A percentile compares a stretch with the other conserved stretches of the same genome.
Evolutionary conservation across 208 protist genomes (phyloP).

Genomic region (Trypanosoma rangeli): DNA sequence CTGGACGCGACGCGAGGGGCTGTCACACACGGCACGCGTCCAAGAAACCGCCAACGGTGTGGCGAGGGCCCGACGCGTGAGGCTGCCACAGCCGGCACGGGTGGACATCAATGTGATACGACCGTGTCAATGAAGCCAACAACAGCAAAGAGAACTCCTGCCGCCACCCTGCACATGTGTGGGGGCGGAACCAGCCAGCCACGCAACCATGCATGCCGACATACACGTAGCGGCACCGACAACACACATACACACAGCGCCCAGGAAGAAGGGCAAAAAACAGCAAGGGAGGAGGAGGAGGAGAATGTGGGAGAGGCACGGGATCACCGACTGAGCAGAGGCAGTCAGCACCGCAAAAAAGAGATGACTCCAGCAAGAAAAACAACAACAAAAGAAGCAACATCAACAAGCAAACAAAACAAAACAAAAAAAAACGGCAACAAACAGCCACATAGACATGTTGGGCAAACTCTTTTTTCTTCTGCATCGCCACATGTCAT

Average conservation of each 20-base stretch:
- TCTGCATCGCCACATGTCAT: not conserved
- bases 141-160: no score
- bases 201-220: no score
- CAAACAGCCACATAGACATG: not conserved
- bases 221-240: no score
- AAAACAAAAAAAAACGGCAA: not conserved
- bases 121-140: no score
- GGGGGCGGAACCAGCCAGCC: no score
- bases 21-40: not conserved
- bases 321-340: no score
- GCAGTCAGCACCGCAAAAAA: no score
- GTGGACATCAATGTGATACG: not conserved
- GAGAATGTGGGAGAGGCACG: not conserved
- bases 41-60: not conserved
- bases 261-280: conserved; percentile 6
- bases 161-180: no score
- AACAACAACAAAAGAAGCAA: conserved; percentile 6
- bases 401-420: not conserved
- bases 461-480: no score
- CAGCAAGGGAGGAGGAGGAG: conserved; percentile 7
- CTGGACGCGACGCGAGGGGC: no score
- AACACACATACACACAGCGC: not conserved
- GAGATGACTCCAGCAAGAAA: no score
- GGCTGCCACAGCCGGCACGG: not conserved
- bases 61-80: not conserved